These are phyloP conservation scores for Nicotiana attenuata DNA, from an alignment of 257 asterid species.

Conservation along the genomic window DNA sequence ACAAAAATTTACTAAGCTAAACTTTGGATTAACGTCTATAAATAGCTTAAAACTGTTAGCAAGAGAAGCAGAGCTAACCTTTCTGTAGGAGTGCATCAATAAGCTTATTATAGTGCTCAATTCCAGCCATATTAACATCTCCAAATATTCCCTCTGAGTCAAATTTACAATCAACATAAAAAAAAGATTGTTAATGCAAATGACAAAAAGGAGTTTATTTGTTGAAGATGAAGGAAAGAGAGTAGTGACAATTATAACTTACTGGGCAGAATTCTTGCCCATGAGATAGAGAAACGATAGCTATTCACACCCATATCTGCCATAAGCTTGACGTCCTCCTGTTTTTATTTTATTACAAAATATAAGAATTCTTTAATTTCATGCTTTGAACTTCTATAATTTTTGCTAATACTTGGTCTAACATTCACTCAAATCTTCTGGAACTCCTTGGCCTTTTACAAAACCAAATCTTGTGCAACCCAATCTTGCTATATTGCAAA, in stretches of 20 bases:
- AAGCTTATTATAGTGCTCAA: conserved; percentile 46
- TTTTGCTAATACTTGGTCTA: neutral
- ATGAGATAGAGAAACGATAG: conserved; percentile 19
- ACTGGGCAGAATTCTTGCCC: conserved; percentile 23
- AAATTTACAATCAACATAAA: neutral
- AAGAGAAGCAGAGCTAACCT: conserved; percentile 22
- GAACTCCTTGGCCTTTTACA: neutral
- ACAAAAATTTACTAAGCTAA: neutral
- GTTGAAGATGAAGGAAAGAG: neutral
- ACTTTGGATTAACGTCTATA: neutral
- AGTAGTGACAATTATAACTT: neutral
- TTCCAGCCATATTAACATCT: conserved; percentile 46
- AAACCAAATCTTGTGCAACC: neutral
- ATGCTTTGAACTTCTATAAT: neutral
- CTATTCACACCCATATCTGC: conserved; percentile 11
- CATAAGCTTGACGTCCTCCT: conserved; percentile 16
- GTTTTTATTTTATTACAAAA: neutral
- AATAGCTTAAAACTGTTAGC: neutral
- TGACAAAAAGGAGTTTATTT: neutral
- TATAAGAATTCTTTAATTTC: neutral
- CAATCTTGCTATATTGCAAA: neutral
- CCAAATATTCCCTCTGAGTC: conserved; percentile 54
- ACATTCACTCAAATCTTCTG: neutral
- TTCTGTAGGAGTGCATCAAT: conserved; percentile 47
- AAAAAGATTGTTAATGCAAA: neutral